Evolutionary conservation across 2,329 filamentous ascomycete genomes (phyloP), one percentile per base, ranked within the genome.

Genomic region (Rutstroemia sp.): DNA sequence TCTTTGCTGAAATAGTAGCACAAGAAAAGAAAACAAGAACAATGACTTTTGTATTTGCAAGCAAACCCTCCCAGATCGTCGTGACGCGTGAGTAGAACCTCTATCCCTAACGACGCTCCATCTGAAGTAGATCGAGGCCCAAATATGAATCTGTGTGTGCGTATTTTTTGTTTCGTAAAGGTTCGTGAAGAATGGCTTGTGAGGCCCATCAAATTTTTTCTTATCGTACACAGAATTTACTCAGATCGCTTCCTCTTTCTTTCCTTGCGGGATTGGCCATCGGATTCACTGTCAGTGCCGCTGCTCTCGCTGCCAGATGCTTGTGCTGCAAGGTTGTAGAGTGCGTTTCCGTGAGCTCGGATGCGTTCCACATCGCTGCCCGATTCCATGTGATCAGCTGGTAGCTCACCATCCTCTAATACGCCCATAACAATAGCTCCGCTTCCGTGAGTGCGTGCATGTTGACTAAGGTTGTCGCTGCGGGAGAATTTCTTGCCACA

Each of bases 401-500:
- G 57, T 66, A 72, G 62, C 74, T 90, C 86, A 45, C 80, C 80
- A 55, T 87, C 81, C 62, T 92, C 89, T 50, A 95, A 79, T 50
- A 96, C 81, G 67, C 90, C 89, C 87, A 97, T 92, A 68, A 95
- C 86, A 63, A 96, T 88, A 59, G 91, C 89, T 60, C 91, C 90
- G 58, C 86, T 87, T 56, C 91, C 91, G 69, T 99, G 94, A 4
- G 94, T 99, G 61, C 94, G 85, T 62, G 94, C 87, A 71, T 99
- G 94, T 75, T 99, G 94, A 23, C 91, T 89, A 16, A 99, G 82
- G 78, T 99, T 99, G 76, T 99, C 94, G 66, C 90, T 95, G 67
- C 94, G 87, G 19, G 92, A 97, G 77, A 97, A 99, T 79, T 95
- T 96, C 87, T 99, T 99, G 67, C 94, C 92, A 69, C 94, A 99